A percentile compares a stretch with the other conserved stretches of the same genome.
Conservation (phyloP, 1,284 basidiomycete genomes). For the Rugiboletus extremiorientalis region DNA sequence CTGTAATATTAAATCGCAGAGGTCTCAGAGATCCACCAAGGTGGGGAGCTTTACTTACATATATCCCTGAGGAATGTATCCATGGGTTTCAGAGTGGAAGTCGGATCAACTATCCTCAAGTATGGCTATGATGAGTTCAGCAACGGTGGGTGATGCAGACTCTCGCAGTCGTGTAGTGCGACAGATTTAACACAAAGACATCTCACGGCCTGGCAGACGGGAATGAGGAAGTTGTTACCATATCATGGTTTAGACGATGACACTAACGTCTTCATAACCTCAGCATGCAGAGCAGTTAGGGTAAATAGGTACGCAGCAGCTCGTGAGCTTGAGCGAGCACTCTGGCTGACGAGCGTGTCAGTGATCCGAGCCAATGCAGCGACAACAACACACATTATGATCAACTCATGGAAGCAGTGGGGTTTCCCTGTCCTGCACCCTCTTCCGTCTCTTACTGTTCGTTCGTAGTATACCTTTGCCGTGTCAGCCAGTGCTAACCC, state of each 20-base stretch:
- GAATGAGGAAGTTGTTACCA: not conserved
- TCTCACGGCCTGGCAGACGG: not conserved
- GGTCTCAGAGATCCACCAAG: too few relatives aligned
- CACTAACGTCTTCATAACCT: not conserved
- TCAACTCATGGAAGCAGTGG: constrained; percentile 10
- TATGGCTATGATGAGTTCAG: not conserved
- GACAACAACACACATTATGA: too few relatives aligned
- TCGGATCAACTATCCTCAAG: too few relatives aligned
- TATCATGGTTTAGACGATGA: not conserved
- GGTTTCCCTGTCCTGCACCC: constrained; percentile 5
- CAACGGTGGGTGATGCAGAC: not conserved
- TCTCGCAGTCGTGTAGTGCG: too few relatives aligned
- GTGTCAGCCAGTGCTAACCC: too few relatives aligned
- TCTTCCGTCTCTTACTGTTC: constrained; percentile 14
- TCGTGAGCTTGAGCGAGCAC: not conserved
- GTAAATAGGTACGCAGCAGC: not conserved
- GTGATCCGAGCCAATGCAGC: not conserved
- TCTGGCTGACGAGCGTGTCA: not conserved
- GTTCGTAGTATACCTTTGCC: not conserved
- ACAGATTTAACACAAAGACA: too few relatives aligned
- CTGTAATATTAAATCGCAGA: too few relatives aligned
- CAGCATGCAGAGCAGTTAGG: not conserved
- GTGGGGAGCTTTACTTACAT: too few relatives aligned
- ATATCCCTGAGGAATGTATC: not conserved
- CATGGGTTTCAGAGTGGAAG: too few relatives aligned